Base-by-base conservation (phyloP, 495 filamentous ascomycete genomes). In the Talaromyces adpressus region DNA sequence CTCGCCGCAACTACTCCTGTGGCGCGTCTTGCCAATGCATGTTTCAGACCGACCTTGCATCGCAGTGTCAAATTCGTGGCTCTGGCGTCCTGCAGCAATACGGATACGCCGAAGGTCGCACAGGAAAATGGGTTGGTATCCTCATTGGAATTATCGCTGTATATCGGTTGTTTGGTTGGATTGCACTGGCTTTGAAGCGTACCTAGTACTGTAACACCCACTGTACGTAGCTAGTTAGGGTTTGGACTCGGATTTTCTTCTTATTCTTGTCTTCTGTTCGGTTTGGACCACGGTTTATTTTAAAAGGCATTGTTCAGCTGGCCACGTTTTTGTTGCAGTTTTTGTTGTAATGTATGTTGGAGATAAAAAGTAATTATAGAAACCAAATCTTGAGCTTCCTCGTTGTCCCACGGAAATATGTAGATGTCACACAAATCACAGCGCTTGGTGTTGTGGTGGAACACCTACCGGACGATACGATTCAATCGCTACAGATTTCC, bases 81-180 rank as follows among this genome's bases (percentile, higher is more conserved):
- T 81, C 78, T 34, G 88, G 75, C 3, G 88, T 94, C 22, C 71
- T 93, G 51, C 77, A 84, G 63, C 71, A 73, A 22, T 92, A 91
- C 71, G 87, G 85, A 3, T 92, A 90, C 71, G 73, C 76, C 11
- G 83, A 79, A 16, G 87, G 85, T 0, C 71, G 79, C 27, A 85
- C 80, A 30, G 88, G 86, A 0, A 85, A 85, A 64, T 90, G 89
- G 82, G 83, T 90, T 25, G 91, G 90, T 0, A 91, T 92, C 68
- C 73, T 92, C 69, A 65, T 93, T 20, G 85, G 76, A 5, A 93
- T 94, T 62, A 86, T 91, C 70, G 70, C 83, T 0, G 91, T 85
- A 0, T 91, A 91, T 75, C 75, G 91, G 54, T 41, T 92, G 9
- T 77, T 91, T n/a, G 83, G 81, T 14, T 84, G 76, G 76, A 65